Conservation (phyloP, 768 basidiomycete species). For the Mrakia hoshinonis region DNA sequence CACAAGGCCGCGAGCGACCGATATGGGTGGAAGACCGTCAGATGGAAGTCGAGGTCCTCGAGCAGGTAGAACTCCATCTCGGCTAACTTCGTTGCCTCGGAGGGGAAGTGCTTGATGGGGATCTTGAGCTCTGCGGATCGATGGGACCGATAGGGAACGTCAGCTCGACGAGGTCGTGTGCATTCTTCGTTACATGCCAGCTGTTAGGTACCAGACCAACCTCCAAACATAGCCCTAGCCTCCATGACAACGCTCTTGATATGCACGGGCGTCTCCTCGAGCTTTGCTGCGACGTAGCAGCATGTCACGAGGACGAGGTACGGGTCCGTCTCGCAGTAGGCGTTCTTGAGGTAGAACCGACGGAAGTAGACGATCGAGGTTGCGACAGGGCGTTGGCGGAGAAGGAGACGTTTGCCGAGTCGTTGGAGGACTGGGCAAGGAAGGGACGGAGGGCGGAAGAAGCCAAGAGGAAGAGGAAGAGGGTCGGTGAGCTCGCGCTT, state of each 20-base stretch:
- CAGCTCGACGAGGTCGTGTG: too few species aligned
- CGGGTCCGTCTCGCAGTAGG: slow-evolving; percentile 91
- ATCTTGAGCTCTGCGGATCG: slow-evolving; percentile 23
- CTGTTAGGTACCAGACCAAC: slow-evolving; percentile 30
- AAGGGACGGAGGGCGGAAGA: not conserved
- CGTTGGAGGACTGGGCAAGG: slow-evolving; percentile 61
- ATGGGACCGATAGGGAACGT: not conserved
- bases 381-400: slow-evolving; percentile 84
- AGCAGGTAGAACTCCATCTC: slow-evolving; percentile 99
- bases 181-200: too few species aligned
- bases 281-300: slow-evolving; percentile 91
- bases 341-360: slow-evolving; percentile 92
- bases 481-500: not conserved
- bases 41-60: slow-evolving; percentile 89
- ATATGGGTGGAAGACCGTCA: slow-evolving; percentile 91
- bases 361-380: slow-evolving; percentile 93
- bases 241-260: slow-evolving; percentile 87
- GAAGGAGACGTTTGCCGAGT: slow-evolving; percentile 57
- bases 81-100: slow-evolving; percentile 82
- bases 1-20: slow-evolving; percentile 72
- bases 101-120: slow-evolving; percentile 62
- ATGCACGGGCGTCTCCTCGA: slow-evolving; percentile 89
- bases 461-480: not conserved
- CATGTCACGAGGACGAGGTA: slow-evolving; percentile 87
- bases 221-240: slow-evolving; percentile 59